These are phyloP conservation scores for Protomyces pachydermus DNA, from an alignment of 1,139 yeast species.

Conservation along the genomic window DNA sequence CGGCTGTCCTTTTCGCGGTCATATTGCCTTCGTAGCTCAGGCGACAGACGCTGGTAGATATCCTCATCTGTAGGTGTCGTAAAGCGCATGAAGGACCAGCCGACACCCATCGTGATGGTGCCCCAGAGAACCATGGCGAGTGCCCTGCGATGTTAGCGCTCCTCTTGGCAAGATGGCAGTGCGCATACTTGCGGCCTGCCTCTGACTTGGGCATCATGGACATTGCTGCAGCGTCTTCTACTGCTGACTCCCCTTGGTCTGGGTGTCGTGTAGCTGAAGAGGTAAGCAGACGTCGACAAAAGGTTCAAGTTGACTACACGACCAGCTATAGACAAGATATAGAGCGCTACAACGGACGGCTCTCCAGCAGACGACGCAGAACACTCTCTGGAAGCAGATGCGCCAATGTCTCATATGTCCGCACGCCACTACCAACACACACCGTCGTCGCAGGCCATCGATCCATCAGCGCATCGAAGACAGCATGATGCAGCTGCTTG, in stretches of 20 bases:
- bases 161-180: neutral
- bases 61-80: slow-evolving; percentile 25
- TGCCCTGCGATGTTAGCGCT: neutral
- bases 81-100: slow-evolving; percentile 17
- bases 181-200: slow-evolving; percentile 5
- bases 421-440: slow-evolving; percentile 16
- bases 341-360: neutral
- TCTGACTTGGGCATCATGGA: slow-evolving; percentile 24
- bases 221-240: neutral
- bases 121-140: slow-evolving; percentile 25
- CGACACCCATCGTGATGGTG: slow-evolving; percentile 24
- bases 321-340: neutral
- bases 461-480: slow-evolving; percentile 23
- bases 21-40: slow-evolving; percentile 19
- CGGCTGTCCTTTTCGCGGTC: slow-evolving; percentile 5
- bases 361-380: slow-evolving; percentile 9
- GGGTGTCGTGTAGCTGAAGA: too few species aligned
- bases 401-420: slow-evolving; percentile 13
- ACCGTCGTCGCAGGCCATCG: neutral
- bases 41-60: slow-evolving; percentile 9
- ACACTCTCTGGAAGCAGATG: slow-evolving; percentile 8
- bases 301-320: too few species aligned
- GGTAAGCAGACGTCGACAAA: too few species aligned
- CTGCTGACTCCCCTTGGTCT: too few species aligned
- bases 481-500: slow-evolving; percentile 21